Percentiles rank a stretch among this genome's conserved stretches.
These are phyloP conservation scores for Elymus sibiricus DNA, from an alignment of 176 grass and related monocot genomes.

Conservation along the genomic window DNA sequence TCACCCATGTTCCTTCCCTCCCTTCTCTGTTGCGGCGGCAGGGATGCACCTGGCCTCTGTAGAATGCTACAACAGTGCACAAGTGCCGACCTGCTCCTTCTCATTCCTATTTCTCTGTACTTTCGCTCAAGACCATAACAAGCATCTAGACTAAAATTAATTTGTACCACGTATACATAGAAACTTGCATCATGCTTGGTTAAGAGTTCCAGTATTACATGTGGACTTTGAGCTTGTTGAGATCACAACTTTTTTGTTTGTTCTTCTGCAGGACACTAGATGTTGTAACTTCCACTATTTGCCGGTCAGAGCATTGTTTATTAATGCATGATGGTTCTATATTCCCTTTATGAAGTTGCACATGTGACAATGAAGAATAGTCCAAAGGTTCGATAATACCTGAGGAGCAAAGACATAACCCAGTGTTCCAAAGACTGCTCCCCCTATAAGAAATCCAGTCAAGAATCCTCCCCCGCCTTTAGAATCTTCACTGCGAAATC, in stretches of 20 bases:
- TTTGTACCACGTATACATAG: neutral
- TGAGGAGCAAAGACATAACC: constrained; percentile 68
- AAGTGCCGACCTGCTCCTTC: neutral
- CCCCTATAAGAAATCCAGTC: constrained; percentile 64
- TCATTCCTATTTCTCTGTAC: neutral
- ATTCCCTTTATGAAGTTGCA: no score
- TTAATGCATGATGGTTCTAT: neutral
- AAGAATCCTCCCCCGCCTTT: constrained; percentile 57
- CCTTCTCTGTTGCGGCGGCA: neutral
- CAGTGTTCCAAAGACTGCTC: constrained; percentile 68
- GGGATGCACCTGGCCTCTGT: neutral
- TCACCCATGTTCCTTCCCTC: neutral
- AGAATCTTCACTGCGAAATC: constrained; percentile 55
- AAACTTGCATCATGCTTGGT: neutral
- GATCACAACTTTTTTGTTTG: neutral
- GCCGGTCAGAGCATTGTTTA: neutral
- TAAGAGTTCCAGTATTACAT: neutral
- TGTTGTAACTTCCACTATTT: neutral
- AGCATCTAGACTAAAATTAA: neutral
- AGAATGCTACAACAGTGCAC: neutral
- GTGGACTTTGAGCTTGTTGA: neutral
- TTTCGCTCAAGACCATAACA: neutral
- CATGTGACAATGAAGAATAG: no score
- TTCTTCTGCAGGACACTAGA: neutral
- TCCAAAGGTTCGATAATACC: constrained; percentile 16